Percentiles rank a stretch among this genome's conserved stretches.
These are phyloP conservation scores for Pholiota conissans DNA, from an alignment of 768 basidiomycete genomes.

Conservation along the genomic window DNA sequence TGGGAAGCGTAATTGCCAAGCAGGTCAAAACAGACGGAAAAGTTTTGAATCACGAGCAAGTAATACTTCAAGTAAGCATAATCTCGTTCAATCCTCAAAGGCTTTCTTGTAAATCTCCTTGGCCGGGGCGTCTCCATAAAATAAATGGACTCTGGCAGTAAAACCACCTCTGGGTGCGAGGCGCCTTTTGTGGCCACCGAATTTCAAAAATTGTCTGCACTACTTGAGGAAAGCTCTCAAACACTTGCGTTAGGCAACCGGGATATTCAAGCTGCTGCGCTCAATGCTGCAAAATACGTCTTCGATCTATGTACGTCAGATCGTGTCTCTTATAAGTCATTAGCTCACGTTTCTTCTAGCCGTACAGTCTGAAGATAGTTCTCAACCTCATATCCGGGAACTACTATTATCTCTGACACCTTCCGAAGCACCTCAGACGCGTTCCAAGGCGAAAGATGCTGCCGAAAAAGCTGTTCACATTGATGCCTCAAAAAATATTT, in stretches of 20 bases:
- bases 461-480: constrained; percentile 37
- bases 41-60: constrained; percentile 9
- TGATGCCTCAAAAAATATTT: constrained; percentile 27
- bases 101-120: background rate
- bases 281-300: constrained; percentile 69
- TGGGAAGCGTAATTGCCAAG: no score
- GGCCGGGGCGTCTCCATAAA: no score
- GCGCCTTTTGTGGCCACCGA: constrained; percentile 25
- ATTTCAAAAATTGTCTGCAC: constrained; percentile 49
- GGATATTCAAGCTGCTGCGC: constrained; percentile 55
- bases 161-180: background rate
- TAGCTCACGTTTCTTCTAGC: constrained; percentile 41
- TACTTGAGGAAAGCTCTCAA: constrained; percentile 57
- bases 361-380: constrained; percentile 63
- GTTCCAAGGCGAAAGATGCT: constrained; percentile 58
- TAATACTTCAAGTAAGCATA: no score
- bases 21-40: constrained; percentile 22
- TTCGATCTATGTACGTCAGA: constrained; percentile 69
- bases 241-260: constrained; percentile 53
- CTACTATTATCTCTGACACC: constrained; percentile 70
- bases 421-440: constrained; percentile 70
- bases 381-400: constrained; percentile 61
- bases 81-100: background rate
- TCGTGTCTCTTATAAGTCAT: background rate
- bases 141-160: background rate